Evolutionary conservation across 2,329 filamentous ascomycete species (phyloP).

Genomic region (Tricladium varicosporioides): DNA sequence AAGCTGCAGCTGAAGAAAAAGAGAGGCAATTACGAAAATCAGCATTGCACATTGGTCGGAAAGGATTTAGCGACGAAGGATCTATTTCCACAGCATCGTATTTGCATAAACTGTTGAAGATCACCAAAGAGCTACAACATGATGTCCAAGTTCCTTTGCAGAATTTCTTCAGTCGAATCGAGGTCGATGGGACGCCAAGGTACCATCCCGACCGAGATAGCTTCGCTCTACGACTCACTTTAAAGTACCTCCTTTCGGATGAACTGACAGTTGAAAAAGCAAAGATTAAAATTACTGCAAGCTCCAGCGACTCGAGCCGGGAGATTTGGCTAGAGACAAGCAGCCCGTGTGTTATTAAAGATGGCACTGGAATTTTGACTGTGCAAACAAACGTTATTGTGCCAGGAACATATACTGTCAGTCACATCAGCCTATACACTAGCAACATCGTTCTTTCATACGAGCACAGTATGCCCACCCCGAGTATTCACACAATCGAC

Average conservation of each 20-base stretch:
- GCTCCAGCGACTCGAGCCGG: conserved; percentile 52
- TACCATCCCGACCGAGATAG: conserved; percentile 73
- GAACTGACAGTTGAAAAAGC: conserved; percentile 64
- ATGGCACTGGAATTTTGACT: conserved; percentile 44
- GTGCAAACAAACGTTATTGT: conserved; percentile 54
- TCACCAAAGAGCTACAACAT: conserved; percentile 43
- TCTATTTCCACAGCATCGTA: conserved; percentile 25
- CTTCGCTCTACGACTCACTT: conserved; percentile 65
- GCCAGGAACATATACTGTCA: conserved; percentile 72
- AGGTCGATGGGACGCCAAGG: conserved; percentile 64
- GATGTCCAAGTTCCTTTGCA: conserved; percentile 67
- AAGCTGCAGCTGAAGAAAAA: conserved; percentile 56
- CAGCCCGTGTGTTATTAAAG: conserved; percentile 42
- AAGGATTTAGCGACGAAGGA: conserved; percentile 17
- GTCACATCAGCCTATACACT: conserved; percentile 64
- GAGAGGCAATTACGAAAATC: conserved; percentile 44
- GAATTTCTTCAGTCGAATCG: conserved; percentile 70
- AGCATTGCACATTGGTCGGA: conserved; percentile 14
- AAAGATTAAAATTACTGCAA: conserved; percentile 60
- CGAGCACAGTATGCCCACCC: conserved; percentile 51
- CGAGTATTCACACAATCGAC: conserved; percentile 16
- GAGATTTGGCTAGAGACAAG: conserved; percentile 63
- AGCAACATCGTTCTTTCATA: conserved; percentile 65
- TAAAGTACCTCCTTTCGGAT: conserved; percentile 72
- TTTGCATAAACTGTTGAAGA: conserved; percentile 32